Conservation (phyloP, 192 early-diverging fungal genomes). For the Thamnidium elegans region DNA sequence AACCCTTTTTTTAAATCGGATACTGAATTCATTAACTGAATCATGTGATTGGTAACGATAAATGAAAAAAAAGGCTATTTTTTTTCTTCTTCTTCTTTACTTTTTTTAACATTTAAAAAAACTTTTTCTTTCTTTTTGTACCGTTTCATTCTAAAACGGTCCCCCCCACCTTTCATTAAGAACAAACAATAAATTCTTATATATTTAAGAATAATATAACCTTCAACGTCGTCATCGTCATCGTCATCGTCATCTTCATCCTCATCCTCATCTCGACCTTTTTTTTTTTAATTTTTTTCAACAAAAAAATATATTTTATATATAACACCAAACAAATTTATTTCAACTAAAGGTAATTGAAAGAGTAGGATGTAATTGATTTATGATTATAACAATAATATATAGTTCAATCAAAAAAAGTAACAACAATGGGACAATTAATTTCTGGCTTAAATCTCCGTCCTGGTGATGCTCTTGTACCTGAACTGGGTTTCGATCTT, state of each 20-base stretch:
- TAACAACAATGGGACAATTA: slow-evolving; percentile 43
- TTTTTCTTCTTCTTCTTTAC: slow-evolving; percentile 8
- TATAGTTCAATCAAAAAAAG: no score
- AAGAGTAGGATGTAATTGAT: no score
- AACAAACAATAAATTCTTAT: neutral
- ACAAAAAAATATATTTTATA: slow-evolving; percentile 2
- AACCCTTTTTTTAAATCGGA: no score
- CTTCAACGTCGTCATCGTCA: neutral
- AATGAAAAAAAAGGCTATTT: no score
- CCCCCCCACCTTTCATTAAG: neutral
- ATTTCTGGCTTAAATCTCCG: slow-evolving; percentile 49
- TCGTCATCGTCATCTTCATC: neutral
- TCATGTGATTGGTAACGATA: no score
- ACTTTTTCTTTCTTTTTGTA: slow-evolving; percentile 2
- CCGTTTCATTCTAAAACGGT: slow-evolving; percentile 1
- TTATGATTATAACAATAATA: no score
- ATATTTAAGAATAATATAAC: neutral
- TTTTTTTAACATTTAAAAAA: slow-evolving; percentile 1
- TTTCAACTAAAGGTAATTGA: no score
- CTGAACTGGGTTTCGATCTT: slow-evolving; percentile 59
- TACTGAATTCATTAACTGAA: no score
- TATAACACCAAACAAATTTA: no score
- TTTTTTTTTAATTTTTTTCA: no score
- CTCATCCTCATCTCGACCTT: no score
- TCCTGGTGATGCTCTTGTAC: slow-evolving; percentile 38